These are phyloP conservation scores for Malassezia furfur DNA, from an alignment of 1,284 basidiomycete species.

Conservation along the genomic window DNA sequence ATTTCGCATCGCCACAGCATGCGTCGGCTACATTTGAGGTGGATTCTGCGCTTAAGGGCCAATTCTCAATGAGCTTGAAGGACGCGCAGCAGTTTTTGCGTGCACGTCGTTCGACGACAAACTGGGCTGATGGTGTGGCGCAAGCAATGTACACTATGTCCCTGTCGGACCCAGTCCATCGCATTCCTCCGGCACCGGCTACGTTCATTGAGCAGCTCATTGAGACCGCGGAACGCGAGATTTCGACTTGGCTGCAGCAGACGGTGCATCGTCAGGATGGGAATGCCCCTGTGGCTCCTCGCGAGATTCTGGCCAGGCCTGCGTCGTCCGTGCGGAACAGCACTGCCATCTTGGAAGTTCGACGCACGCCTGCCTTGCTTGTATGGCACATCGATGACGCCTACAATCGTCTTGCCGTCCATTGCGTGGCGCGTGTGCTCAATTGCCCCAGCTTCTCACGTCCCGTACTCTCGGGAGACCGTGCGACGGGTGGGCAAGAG, in stretches of 20 bases:
- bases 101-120: neutral
- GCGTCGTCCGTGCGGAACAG: neutral
- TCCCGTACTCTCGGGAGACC: neutral
- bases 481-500: neutral
- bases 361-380: slow-evolving; percentile 29
- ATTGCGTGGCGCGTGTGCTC: slow-evolving; percentile 33
- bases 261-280: slow-evolving; percentile 20
- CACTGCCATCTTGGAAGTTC: slow-evolving; percentile 21
- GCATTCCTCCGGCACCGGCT: neutral
- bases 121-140: neutral
- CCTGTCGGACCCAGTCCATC: neutral
- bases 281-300: neutral
- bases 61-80: slow-evolving; percentile 25
- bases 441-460: slow-evolving; percentile 31
- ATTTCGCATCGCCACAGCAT: slow-evolving; percentile 7
- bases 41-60: slow-evolving; percentile 21
- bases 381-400: slow-evolving; percentile 34
- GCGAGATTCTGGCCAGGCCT: neutral
- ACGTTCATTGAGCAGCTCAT: slow-evolving; percentile 26
- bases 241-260: slow-evolving; percentile 20
- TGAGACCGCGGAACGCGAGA: slow-evolving; percentile 23
- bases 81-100: slow-evolving; percentile 32
- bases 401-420: slow-evolving; percentile 29
- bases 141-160: neutral
- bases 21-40: slow-evolving; percentile 19